phyloP scores from a whole-genome alignment of 2,329 filamentous ascomycete species.

The Talaromyces sp. region DNA sequence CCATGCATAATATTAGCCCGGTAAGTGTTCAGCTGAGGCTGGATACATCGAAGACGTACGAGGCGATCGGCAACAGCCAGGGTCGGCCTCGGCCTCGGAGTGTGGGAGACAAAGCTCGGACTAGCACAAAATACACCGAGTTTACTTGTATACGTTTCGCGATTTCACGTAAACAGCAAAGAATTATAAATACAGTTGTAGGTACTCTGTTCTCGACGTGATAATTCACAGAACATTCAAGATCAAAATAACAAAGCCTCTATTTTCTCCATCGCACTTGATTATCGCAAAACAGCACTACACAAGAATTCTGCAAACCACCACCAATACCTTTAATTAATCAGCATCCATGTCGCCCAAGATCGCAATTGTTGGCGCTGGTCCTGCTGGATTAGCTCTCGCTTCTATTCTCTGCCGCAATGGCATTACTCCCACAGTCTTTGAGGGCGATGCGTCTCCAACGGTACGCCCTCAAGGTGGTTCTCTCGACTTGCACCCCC shows the following conservation, averaged over 20 bases:
- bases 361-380: slow-evolving; percentile 18
- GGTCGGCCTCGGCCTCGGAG: slow-evolving; percentile 2
- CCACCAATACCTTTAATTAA: not conserved
- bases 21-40: not conserved
- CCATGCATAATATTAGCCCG: too few relatives aligned
- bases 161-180: not conserved
- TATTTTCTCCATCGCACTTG: not conserved
- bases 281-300: not conserved
- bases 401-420: slow-evolving; percentile 12
- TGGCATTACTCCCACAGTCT: slow-evolving; percentile 15
- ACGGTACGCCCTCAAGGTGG: slow-evolving; percentile 20
- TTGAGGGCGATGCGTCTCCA: slow-evolving; percentile 25
- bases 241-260: not conserved
- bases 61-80: not conserved
- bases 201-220: not conserved
- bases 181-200: not conserved
- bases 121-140: not conserved
- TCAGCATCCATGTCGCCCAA: slow-evolving; percentile 3
- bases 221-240: not conserved
- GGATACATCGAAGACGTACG: not conserved
- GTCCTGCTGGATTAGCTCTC: slow-evolving; percentile 14
- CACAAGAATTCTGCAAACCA: not conserved
- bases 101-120: not conserved
- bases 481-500: slow-evolving; percentile 22
- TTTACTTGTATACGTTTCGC: not conserved